Evolutionary conservation across 192 early-diverging fungal genomes (phyloP), one percentile per base, ranked within the genome.

Genomic region (Thamnidium elegans): DNA sequence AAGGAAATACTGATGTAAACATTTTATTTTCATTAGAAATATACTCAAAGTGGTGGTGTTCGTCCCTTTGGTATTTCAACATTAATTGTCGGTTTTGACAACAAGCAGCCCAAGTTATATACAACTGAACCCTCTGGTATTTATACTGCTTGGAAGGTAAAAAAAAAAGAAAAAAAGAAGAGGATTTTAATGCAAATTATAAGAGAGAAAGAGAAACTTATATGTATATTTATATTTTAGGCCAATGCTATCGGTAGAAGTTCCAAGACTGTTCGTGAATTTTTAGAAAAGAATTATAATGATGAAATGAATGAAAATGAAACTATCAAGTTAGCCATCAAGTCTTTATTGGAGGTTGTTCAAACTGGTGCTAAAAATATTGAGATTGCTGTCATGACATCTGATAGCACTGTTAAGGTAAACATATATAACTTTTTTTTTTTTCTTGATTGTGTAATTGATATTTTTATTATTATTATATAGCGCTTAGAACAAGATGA

Each of bases 331-430:
- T 83, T 99, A 34, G 83, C 94, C 4, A 87, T 97, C 70, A 89
- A 88, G 72, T 91, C 93, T 54, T 75, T 99, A 67, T 79, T 99
- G 50, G 97, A 97, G 83, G 93, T 98, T 65, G 97, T 99, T 58
- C 97, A 99, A 84, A 99, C 94, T 4, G 97, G 97, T 43, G 92
- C 97, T 60, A 99, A 99, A 85, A 99, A 99, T 75, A 99, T 99
- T 80, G 97, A 99, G 72, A 90, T 99, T 70, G 90, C 93, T 13
- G 81, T 93, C 19, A 95, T 97, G 91, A 91, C 89, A 44, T 68
- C 78, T 17, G 90, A 94, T 65, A 80, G 86, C 56, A 74, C 82
- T 23, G 70, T 89, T 14, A 86, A 87, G 81, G 89, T 91, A 77
- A 58, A 63, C 26, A 26, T 26, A 26, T 26, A 26, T 26, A 26